Percentiles rank a stretch among this genome's conserved stretches.
Conservation (phyloP, 345 rosid genomes). For the Orychophragmus violaceus region DNA sequence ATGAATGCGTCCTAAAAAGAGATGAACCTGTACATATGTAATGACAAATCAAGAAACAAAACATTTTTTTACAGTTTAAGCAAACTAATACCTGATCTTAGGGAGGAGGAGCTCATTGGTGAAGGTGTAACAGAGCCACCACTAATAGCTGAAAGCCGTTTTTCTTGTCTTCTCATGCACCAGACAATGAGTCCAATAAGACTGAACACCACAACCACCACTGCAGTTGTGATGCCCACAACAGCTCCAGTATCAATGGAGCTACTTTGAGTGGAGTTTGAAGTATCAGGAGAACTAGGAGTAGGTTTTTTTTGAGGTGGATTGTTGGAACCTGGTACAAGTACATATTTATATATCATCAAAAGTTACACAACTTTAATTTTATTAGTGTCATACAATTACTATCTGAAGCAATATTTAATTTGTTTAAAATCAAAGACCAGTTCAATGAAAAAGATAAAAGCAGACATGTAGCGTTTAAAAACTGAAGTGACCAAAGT, state of each 20-base stretch:
- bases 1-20: too few species aligned
- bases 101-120: conserved; percentile 53
- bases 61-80: too few species aligned
- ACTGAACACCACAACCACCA: conserved; percentile 49
- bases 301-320: conserved; percentile 29
- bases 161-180: conserved; percentile 58
- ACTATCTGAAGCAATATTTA: too few species aligned
- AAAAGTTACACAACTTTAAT: too few species aligned
- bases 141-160: conserved; percentile 40
- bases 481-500: too few species aligned
- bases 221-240: conserved; percentile 48
- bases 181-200: conserved; percentile 49
- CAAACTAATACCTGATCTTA: conserved; percentile 68
- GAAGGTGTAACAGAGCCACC: conserved; percentile 57
- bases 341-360: too few species aligned
- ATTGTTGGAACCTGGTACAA: conserved; percentile 16
- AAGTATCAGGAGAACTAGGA: conserved; percentile 27
- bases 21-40: too few species aligned
- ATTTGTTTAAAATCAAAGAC: too few species aligned
- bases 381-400: too few species aligned
- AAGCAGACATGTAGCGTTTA: too few species aligned
- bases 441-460: too few species aligned
- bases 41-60: too few species aligned
- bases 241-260: conserved; percentile 48
- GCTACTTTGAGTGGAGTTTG: conserved; percentile 11